Evolutionary conservation across 257 asterid genomes (phyloP).

Genomic region (Salvia rosmarinus): DNA sequence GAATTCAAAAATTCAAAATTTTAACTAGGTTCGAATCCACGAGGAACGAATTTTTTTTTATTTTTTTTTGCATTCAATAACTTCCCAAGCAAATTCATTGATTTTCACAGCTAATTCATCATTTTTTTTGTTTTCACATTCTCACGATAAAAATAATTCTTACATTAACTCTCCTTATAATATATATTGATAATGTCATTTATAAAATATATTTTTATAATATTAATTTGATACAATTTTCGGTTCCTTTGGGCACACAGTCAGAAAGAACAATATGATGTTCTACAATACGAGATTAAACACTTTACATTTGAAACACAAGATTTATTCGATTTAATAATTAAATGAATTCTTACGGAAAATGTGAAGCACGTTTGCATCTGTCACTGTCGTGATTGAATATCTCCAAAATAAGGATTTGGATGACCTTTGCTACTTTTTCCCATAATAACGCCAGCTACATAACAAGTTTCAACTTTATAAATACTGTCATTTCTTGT

Average conservation of each 20-base stretch:
- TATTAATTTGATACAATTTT: background rate
- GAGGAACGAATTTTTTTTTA: too few relatives aligned
- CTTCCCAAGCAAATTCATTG: too few relatives aligned
- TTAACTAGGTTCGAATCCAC: too few relatives aligned
- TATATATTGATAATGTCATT: background rate
- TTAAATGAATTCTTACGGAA: background rate
- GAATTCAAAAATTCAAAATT: too few relatives aligned
- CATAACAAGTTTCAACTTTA: conserved; percentile 14
- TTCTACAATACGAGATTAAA: background rate
- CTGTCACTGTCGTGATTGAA: background rate
- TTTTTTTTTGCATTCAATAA: too few relatives aligned
- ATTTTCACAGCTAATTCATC: too few relatives aligned
- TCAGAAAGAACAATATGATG: background rate
- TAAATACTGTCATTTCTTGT: background rate
- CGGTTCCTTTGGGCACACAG: background rate
- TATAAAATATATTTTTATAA: background rate
- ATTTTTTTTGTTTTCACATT: too few relatives aligned
- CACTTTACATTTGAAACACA: background rate
- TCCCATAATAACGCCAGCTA: conserved; percentile 30
- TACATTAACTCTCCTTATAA: too few relatives aligned
- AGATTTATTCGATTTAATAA: background rate
- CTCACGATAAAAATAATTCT: too few relatives aligned
- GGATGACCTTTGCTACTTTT: conserved; percentile 27
- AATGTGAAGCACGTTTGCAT: conserved; percentile 31
- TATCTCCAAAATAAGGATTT: conserved; percentile 14